Percentiles rank a stretch among this genome's conserved stretches.
Evolutionary conservation across 1,284 basidiomycete species (phyloP).

Genomic region (Cryptococcus wingfieldii): DNA sequence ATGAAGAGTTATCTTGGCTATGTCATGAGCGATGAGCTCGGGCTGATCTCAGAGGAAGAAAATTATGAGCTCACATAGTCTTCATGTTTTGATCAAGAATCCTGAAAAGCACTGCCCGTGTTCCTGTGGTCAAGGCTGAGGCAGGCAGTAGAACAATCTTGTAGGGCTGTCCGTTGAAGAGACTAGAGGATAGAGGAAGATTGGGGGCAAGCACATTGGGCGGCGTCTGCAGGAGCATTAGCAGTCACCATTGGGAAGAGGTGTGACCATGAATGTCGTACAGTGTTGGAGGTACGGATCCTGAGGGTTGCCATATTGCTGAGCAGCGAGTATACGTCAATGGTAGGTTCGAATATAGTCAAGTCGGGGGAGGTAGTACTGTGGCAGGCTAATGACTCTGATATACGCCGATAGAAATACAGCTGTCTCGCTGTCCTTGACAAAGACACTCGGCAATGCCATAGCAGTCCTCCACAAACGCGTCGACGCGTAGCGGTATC

Average conservation of each 20-base stretch:
- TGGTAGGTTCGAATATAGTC: too few species aligned
- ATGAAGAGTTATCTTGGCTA: conserved; percentile 19
- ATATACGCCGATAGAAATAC: too few species aligned
- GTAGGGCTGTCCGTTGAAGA: not conserved
- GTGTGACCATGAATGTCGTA: not conserved
- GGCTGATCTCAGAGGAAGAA: not conserved
- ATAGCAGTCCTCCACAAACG: too few species aligned
- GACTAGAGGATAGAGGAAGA: not conserved
- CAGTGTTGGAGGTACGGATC: not conserved
- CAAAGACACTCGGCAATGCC: too few species aligned
- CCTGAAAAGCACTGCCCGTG: not conserved
- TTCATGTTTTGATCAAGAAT: not conserved
- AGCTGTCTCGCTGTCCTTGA: too few species aligned
- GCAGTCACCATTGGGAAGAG: not conserved
- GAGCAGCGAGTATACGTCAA: too few species aligned
- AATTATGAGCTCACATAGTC: not conserved
- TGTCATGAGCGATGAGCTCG: conserved; percentile 1
- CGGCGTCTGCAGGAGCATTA: not conserved
- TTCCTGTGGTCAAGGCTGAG: not conserved
- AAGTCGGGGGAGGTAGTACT: too few species aligned
- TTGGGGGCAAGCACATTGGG: not conserved
- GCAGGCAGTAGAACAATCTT: not conserved
- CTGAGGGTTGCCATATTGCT: not conserved
- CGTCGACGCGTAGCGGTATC: too few species aligned
- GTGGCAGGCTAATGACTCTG: too few species aligned